Conservation (phyloP, 2,329 filamentous ascomycete species). For the Stagonosporopsis cucurbitacearum region DNA sequence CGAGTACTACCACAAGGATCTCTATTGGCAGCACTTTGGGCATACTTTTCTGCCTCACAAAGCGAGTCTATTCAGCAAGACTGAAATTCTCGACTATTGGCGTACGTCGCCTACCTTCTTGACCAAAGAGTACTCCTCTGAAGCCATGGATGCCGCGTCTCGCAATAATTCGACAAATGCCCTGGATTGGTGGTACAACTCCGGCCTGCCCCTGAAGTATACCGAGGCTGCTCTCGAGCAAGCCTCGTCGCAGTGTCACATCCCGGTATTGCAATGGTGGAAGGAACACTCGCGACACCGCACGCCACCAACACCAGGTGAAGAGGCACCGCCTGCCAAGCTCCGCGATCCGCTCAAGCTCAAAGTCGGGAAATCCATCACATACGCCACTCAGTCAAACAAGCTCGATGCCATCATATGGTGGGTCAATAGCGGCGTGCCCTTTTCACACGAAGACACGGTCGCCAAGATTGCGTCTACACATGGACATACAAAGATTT, state of each 20-base stretch:
- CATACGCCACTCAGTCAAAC: slow-evolving; percentile 83
- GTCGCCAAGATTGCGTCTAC: slow-evolving; percentile 85
- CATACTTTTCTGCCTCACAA: slow-evolving; percentile 84
- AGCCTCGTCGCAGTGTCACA: slow-evolving; percentile 81
- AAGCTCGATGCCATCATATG: slow-evolving; percentile 79
- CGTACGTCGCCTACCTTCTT: slow-evolving; percentile 80
- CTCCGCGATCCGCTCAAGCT: slow-evolving; percentile 57
- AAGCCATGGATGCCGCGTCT: slow-evolving; percentile 87
- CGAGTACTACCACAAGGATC: slow-evolving; percentile 69
- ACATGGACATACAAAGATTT: slow-evolving; percentile 81
- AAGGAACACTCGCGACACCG: slow-evolving; percentile 67
- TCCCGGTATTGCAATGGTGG: slow-evolving; percentile 95
- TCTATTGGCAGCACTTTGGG: slow-evolving; percentile 87
- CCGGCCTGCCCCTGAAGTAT: slow-evolving; percentile 79
- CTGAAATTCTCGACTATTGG: slow-evolving; percentile 91
- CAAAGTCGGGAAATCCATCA: slow-evolving; percentile 83
- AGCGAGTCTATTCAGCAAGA: slow-evolving; percentile 85
- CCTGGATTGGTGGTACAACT: slow-evolving; percentile 90
- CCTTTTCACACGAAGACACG: slow-evolving; percentile 78
- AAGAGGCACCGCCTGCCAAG: slow-evolving; percentile 23
- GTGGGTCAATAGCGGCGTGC: slow-evolving; percentile 85
- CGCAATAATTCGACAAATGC: slow-evolving; percentile 84
- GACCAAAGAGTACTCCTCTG: slow-evolving; percentile 83
- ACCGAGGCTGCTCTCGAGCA: slow-evolving; percentile 88
- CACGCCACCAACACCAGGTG: slow-evolving; percentile 19